Base-by-base conservation (phyloP, 1,284 basidiomycete species). In the Agaricales sp. region DNA sequence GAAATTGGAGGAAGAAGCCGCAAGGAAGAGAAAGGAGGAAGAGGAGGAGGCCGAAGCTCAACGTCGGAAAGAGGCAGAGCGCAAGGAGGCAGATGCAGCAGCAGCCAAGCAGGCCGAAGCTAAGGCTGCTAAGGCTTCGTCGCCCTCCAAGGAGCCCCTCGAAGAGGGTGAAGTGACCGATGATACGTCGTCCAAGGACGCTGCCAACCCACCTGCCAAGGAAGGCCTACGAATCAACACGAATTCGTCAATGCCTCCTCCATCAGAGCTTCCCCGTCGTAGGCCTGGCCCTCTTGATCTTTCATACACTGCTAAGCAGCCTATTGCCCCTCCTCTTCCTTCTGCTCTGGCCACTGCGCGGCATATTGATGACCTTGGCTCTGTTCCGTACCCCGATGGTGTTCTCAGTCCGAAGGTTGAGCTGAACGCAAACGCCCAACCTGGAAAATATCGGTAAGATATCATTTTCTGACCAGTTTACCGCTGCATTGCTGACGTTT, bases 381-480 rank as follows among this genome's bases (percentile, higher is more conserved):
- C 77, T 50, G 77, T 98, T 45, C 67, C 76, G 19, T 99, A 99
- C 62, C 94, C 94, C 2, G 80, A 82, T 51, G 81, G 87, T 43
- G 78, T 94, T 63, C 76, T 77, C 63, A 91, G 92, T 54, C 95
- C 94, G 2, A 80, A 78, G 57, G 68, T 85, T 4, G 89, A 92
- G 59, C 82, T 98, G 58, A 98, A 97, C 66, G 73, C 78, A 52
- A 80, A 86, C 52, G 86, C 86, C 14, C 85, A 87, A 59, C 77
- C 82, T 52, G 92, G 94, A 59, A 95, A 93, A 67, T 97, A 92
- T 76, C 84, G 83, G 87, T 87, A 63, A 52, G 60, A 30, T 57
- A 16, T 37, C 51, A 51, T 18, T 14, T 22, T n/a, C n/a, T 51
- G 43, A 48, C 50, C 49, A 47, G 14, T 46, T 20, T 25, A 22